Conservation (phyloP, 2,329 filamentous ascomycete species). For the Phoma sp. region DNA sequence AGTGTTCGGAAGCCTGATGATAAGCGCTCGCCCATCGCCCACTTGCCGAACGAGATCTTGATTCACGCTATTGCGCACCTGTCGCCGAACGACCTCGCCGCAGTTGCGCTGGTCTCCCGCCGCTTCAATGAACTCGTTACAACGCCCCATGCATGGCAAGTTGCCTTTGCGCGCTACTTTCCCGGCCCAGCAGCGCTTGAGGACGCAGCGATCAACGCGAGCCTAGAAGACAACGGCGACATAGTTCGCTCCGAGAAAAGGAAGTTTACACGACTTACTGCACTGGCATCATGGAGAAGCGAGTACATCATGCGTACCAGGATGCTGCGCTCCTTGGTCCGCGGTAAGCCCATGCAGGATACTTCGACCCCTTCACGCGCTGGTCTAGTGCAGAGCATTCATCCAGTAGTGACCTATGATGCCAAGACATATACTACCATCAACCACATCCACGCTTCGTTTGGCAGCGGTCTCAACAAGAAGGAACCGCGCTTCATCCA, state of each 20-base stretch:
- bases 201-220: constrained; percentile 52
- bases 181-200: constrained; percentile 71
- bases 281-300: constrained; percentile 90
- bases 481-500: constrained; percentile 81
- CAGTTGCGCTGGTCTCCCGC: constrained; percentile 83
- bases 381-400: constrained; percentile 67
- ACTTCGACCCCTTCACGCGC: constrained; percentile 60
- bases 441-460: constrained; percentile 79
- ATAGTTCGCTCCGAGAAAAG: constrained; percentile 73
- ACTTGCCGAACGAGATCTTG: constrained; percentile 88
- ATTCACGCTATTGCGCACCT: constrained; percentile 91
- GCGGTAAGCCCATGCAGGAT: constrained; percentile 75
- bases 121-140: constrained; percentile 87
- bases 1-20: constrained; percentile 52
- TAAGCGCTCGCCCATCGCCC: constrained; percentile 57
- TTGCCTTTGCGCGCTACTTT: constrained; percentile 90
- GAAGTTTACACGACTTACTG: constrained; percentile 80
- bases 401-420: constrained; percentile 82
- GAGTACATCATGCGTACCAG: constrained; percentile 91
- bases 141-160: constrained; percentile 90
- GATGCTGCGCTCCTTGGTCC: constrained; percentile 77
- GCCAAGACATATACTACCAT: constrained; percentile 81
- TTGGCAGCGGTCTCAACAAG: constrained; percentile 69
- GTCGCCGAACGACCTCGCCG: constrained; percentile 80
- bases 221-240: constrained; percentile 44